Evolutionary conservation across 2,329 filamentous ascomycete genomes (phyloP).

Genomic region (Cercospora brassicicola): DNA sequence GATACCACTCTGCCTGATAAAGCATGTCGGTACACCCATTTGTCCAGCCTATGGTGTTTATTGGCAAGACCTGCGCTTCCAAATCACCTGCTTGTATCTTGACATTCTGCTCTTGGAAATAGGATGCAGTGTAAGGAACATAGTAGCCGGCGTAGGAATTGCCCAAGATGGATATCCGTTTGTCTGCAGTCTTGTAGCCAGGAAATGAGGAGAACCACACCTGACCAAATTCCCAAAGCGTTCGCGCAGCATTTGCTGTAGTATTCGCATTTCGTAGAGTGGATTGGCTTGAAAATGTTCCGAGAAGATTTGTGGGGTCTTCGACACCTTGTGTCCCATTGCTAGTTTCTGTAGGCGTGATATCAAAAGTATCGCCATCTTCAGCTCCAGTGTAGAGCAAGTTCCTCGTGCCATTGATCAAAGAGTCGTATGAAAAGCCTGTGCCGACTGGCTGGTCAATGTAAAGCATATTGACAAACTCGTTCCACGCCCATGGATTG

Average conservation of each 20-base stretch:
- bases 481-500: conserved; percentile 61
- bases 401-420: conserved; percentile 61
- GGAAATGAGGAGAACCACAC: conserved; percentile 43
- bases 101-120: conserved; percentile 61
- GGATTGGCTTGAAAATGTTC: conserved; percentile 26
- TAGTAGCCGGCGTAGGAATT: conserved; percentile 56
- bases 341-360: conserved; percentile 31
- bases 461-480: conserved; percentile 61
- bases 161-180: conserved; percentile 26
- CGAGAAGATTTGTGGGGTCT: conserved; percentile 30
- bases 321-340: conserved; percentile 18
- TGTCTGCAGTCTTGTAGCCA: conserved; percentile 21
- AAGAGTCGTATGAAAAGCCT: conserved; percentile 60
- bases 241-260: conserved; percentile 33
- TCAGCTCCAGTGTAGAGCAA: conserved; percentile 41
- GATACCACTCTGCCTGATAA: conserved; percentile 58
- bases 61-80: conserved; percentile 52
- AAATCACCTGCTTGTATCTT: conserved; percentile 45
- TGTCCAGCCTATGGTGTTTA: conserved; percentile 64
- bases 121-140: conserved; percentile 60
- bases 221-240: conserved; percentile 63
- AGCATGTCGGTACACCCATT: conserved; percentile 69
- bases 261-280: conserved; percentile 20
- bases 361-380: conserved; percentile 28
- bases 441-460: conserved; percentile 61